Conservation (phyloP, 768 basidiomycete genomes). For the Neoboletus magnificus region DNA sequence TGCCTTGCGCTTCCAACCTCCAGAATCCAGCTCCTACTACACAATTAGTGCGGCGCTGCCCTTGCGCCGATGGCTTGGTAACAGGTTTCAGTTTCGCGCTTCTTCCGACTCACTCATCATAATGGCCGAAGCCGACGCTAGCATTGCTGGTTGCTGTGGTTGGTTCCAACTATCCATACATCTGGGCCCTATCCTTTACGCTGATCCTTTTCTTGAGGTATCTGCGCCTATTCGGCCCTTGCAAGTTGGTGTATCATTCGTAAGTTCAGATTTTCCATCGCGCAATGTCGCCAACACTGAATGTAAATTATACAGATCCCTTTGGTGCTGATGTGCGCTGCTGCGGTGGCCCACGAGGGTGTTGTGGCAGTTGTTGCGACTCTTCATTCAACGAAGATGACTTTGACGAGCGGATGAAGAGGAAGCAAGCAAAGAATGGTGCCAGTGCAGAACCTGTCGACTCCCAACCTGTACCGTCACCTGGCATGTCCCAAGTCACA, state of each 20-base stretch:
- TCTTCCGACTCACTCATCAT: not conserved
- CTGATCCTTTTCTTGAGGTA: slow-evolving; percentile 13
- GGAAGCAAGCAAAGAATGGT: slow-evolving; percentile 18
- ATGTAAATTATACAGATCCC: slow-evolving; percentile 11
- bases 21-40: not conserved
- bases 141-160: slow-evolving; percentile 23
- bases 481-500: slow-evolving; percentile 15
- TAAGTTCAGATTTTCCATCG: slow-evolving; percentile 9
- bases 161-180: not conserved
- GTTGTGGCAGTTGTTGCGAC: slow-evolving; percentile 27
- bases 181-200: not conserved
- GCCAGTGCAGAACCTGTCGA: slow-evolving; percentile 8
- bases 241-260: slow-evolving; percentile 24
- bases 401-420: slow-evolving; percentile 29
- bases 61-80: not conserved
- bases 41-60: not conserved
- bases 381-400: slow-evolving; percentile 29
- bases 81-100: not conserved
- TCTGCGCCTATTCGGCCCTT: slow-evolving; percentile 13
- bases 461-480: slow-evolving; percentile 23
- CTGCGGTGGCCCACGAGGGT: slow-evolving; percentile 28
- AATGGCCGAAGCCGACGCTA: slow-evolving; percentile 18
- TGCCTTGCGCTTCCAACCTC: not conserved
- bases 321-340: slow-evolving; percentile 21
- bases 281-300: not conserved